These are phyloP conservation scores for Fusarium sp. DNA, from an alignment of 2,329 filamentous ascomycete genomes.

Conservation along the genomic window DNA sequence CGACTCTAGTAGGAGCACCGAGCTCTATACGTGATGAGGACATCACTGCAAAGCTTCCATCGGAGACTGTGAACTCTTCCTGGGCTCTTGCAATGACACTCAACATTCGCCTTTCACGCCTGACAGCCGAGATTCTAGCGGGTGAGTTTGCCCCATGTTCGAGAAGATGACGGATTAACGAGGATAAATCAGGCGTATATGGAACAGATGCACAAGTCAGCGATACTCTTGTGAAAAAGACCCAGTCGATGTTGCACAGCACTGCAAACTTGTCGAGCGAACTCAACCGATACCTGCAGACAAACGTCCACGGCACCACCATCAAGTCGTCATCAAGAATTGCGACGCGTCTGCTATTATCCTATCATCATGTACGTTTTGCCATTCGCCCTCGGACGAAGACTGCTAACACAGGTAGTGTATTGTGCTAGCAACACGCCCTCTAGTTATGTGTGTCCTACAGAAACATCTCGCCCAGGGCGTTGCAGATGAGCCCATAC, in stretches of 20 bases:
- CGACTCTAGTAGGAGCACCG: background rate
- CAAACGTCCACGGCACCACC: background rate
- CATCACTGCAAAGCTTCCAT: background rate
- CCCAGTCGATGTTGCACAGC: background rate
- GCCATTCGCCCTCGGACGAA: too few species aligned
- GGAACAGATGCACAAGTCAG: background rate
- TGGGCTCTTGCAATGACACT: background rate
- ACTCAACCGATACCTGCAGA: background rate
- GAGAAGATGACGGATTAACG: background rate
- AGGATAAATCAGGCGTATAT: background rate
- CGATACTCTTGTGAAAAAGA: background rate
- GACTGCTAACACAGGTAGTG: background rate
- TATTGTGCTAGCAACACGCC: background rate
- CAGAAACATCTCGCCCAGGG: background rate
- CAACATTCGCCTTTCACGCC: background rate
- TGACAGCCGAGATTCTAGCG: background rate
- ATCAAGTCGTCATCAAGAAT: background rate
- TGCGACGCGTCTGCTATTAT: background rate
- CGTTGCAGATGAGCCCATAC: background rate
- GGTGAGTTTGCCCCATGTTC: background rate
- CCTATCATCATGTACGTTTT: background rate
- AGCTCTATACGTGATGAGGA: background rate
- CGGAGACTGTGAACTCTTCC: background rate
- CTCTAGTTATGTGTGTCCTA: background rate
- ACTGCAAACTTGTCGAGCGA: background rate